Conservation (phyloP, 495 filamentous ascomycete species). For the Talaromyces thailandensis region DNA sequence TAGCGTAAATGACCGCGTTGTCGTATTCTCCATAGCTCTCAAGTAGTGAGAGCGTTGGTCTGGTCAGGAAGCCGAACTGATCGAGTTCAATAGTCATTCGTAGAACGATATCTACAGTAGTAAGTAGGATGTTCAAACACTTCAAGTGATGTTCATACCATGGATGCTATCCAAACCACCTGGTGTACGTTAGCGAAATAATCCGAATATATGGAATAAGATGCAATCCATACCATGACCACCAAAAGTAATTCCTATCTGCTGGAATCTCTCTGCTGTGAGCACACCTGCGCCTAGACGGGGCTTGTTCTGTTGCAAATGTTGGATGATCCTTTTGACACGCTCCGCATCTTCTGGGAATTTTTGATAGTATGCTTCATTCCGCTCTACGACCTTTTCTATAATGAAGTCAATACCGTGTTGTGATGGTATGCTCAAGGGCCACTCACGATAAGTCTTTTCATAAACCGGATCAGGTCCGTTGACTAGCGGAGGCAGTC, state of each 20-base stretch:
- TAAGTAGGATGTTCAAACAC: background rate
- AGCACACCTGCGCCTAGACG: conserved; percentile 57
- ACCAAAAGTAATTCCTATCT: conserved; percentile 69
- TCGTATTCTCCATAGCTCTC: conserved; percentile 62
- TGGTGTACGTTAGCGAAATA: conserved; percentile 16
- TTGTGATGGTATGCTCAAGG: background rate
- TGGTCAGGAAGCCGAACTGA: conserved; percentile 61
- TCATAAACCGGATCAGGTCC: conserved; percentile 69
- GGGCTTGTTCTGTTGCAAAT: conserved; percentile 50
- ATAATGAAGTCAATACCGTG: conserved; percentile 7
- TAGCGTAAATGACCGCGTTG: conserved; percentile 67
- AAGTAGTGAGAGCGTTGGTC: conserved; percentile 56
- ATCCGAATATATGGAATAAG: background rate
- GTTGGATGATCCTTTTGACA: conserved; percentile 55
- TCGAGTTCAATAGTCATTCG: conserved; percentile 60
- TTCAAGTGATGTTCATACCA: conserved; percentile 20
- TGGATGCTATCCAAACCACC: conserved; percentile 63
- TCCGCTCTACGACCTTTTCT: conserved; percentile 56
- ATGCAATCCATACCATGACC: conserved; percentile 48
- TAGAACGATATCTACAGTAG: conserved; percentile 50
- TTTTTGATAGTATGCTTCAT: conserved; percentile 72
- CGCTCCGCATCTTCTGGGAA: conserved; percentile 72
- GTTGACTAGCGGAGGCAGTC: conserved; percentile 65
- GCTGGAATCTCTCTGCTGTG: conserved; percentile 61
- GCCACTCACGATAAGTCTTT: conserved; percentile 49